These are phyloP conservation scores for Posidonia oceanica DNA, from an alignment of 116 monocot genomes.

Conservation along the genomic window DNA sequence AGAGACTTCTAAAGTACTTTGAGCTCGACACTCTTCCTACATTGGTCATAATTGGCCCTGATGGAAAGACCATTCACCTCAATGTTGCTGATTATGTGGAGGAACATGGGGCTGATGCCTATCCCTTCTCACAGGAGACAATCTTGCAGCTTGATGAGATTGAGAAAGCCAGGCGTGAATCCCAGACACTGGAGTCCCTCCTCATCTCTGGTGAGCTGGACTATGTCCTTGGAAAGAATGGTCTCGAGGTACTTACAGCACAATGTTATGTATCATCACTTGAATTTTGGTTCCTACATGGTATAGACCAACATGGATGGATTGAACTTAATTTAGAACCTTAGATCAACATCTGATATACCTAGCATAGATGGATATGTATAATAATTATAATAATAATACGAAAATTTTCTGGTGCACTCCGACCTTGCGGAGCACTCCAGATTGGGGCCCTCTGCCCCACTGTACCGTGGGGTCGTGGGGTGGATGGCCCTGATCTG, in stretches of 20 bases:
- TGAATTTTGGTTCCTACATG: background rate
- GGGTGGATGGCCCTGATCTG: too few relatives aligned
- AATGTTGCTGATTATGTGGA: slow-evolving; percentile 42
- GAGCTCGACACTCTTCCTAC: slow-evolving; percentile 33
- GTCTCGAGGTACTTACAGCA: slow-evolving; percentile 19
- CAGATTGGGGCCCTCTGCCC: too few relatives aligned
- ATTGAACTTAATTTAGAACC: background rate
- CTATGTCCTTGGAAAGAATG: slow-evolving; percentile 38
- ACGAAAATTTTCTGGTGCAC: too few relatives aligned
- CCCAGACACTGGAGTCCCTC: slow-evolving; percentile 49
- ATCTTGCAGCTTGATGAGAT: slow-evolving; percentile 26
- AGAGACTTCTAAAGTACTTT: slow-evolving; percentile 44
- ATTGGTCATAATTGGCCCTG: slow-evolving; percentile 42
- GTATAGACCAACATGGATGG: background rate
- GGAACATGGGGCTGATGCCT: slow-evolving; percentile 33
- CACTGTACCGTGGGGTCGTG: too few relatives aligned
- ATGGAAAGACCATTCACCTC: slow-evolving; percentile 48
- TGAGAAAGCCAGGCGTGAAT: slow-evolving; percentile 24
- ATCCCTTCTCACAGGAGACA: slow-evolving; percentile 42
- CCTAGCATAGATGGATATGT: too few relatives aligned
- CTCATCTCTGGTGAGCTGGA: slow-evolving; percentile 41
- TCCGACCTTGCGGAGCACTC: too few relatives aligned
- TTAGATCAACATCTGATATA: too few relatives aligned
- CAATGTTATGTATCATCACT: background rate
- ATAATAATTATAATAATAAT: too few relatives aligned